Conservation (phyloP, 306 rosid genomes). For the Vachellia collinsii region DNA sequence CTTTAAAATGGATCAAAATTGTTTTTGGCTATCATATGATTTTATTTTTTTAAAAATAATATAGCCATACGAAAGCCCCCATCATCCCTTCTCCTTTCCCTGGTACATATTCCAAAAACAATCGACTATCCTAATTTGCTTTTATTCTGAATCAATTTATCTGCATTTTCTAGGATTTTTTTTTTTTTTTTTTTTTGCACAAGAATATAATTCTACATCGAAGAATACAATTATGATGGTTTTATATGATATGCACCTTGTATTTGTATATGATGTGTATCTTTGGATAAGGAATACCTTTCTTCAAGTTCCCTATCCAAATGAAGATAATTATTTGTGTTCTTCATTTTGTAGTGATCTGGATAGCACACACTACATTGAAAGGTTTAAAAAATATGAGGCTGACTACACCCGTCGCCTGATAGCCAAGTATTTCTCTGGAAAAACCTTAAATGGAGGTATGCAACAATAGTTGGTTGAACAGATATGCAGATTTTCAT, state of each 20-base stretch:
- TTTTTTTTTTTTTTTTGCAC: not conserved
- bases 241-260: slow-evolving; percentile 8
- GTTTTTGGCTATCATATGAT: slow-evolving; percentile 26
- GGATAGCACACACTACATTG: slow-evolving; percentile 46
- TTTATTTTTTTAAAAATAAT: slow-evolving; percentile 19
- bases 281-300: slow-evolving; percentile 18
- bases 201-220: slow-evolving; percentile 1
- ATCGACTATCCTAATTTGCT: not conserved
- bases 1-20: slow-evolving; percentile 14
- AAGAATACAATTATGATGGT: not conserved
- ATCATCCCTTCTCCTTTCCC: not conserved
- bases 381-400: slow-evolving; percentile 49
- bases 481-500: slow-evolving; percentile 15
- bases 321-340: slow-evolving; percentile 25
- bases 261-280: slow-evolving; percentile 18
- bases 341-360: slow-evolving; percentile 48
- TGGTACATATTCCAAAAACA: slow-evolving; percentile 15
- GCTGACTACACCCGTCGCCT: slow-evolving; percentile 46
- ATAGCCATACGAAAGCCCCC: slow-evolving; percentile 1
- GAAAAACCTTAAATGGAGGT: slow-evolving; percentile 49
- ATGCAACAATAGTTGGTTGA: slow-evolving; percentile 30
- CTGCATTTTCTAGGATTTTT: slow-evolving; percentile 1
- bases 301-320: slow-evolving; percentile 17
- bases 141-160: slow-evolving; percentile 13
- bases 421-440: slow-evolving; percentile 53